Evolutionary conservation across 768 basidiomycete species (phyloP).

Genomic region (Candolleomyces aberdarensis): DNA sequence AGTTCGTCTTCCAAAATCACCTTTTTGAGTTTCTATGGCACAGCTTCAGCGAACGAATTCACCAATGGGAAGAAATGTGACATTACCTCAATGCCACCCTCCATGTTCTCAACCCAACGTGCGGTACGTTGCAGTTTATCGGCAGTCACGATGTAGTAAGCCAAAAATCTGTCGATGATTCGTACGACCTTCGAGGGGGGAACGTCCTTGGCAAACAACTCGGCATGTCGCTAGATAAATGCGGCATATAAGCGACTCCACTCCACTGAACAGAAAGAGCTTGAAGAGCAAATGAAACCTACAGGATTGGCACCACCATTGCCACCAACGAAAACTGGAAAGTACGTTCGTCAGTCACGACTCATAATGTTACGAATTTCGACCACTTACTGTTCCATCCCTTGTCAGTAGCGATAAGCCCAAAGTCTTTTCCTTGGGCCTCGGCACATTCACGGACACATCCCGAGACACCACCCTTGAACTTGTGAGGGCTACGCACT

Average conservation of each 20-base stretch:
- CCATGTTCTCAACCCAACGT: conserved; percentile 69
- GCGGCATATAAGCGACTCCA: conserved; percentile 7
- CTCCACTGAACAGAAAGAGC: too few relatives aligned
- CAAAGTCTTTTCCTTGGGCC: conserved; percentile 69
- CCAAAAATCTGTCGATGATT: conserved; percentile 63
- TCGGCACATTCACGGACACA: conserved; percentile 78
- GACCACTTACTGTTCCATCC: conserved; percentile 60
- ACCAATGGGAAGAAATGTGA: neutral
- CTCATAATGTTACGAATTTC: too few relatives aligned
- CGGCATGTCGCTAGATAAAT: conserved; percentile 50
- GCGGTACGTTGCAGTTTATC: conserved; percentile 72
- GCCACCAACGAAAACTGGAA: conserved; percentile 58
- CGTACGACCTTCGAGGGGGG: conserved; percentile 55
- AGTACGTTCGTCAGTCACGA: neutral
- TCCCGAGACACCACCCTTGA: conserved; percentile 75
- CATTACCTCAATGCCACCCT: conserved; percentile 58
- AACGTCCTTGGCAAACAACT: conserved; percentile 64
- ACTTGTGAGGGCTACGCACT: conserved; percentile 65
- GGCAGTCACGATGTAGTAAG: conserved; percentile 70
- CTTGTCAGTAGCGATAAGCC: conserved; percentile 73
- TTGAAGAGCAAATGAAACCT: neutral
- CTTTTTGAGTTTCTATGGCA: conserved; percentile 48
- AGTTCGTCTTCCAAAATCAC: conserved; percentile 70
- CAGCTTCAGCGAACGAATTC: neutral
- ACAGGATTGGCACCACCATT: conserved; percentile 63